Evolutionary conservation across 2,329 filamentous ascomycete species (phyloP), one percentile per base, ranked within the genome.

Genomic region (Lizonia empirigonia): DNA sequence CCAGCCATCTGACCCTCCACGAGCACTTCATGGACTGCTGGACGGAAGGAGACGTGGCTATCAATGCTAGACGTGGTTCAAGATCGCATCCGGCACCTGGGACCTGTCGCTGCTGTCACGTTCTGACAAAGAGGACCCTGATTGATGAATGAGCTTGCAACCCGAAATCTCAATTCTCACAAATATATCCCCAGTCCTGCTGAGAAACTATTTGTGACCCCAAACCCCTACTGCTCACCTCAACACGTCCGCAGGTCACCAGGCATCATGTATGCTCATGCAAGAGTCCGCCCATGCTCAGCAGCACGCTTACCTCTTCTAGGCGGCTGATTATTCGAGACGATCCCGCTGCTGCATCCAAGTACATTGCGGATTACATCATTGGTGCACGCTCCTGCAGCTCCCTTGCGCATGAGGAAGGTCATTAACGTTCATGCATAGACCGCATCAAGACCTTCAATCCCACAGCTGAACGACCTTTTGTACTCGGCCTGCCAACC

Each of bases 321-420:
- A 94, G 90, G 90, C 86, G 89, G 77, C 84, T 94, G 68, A 92
- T 94, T 74, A 89, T 94, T 70, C 83, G 89, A 71, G 86, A 92
- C 72, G 82, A 90, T 66, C 80, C 87, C 62, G 74, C 80, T 46
- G 77, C 81, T 56, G 88, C 88, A 49, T 90, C 89, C 67, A 79
- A 81, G 63, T 91, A 92, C 73, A 88, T 92, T 60, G 88, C 89
- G 55, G 86, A 90, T 72, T 91, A 93, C 75, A 87, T 94, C 64
- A 85, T 92, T 74, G 80, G 84, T 86, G 79, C 62, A 44, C 56
- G 35, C 20, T 35, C 46, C 45, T 35, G 55, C 45, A 39, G 2
- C 44, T 49, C 55, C 63, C 62, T 67, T 61, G 65, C 53, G 41
- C 59, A 53, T 44, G 33, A 30, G 30, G 44, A 32, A 41, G 33